These are phyloP conservation scores for Ramalina intermedia DNA, from an alignment of 495 filamentous ascomycete species.

Conservation along the genomic window DNA sequence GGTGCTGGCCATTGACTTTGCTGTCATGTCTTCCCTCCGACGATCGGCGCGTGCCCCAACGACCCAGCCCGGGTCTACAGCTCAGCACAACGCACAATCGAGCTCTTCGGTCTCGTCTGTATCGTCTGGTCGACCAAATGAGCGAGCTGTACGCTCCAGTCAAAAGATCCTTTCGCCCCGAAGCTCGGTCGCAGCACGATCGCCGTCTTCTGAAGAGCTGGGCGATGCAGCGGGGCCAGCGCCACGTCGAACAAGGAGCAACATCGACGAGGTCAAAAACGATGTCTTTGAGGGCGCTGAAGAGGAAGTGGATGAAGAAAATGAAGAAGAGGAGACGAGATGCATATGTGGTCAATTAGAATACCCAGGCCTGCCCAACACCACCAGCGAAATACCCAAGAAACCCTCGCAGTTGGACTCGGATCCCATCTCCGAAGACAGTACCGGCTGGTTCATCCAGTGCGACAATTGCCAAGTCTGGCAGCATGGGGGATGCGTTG, in stretches of 20 bases:
- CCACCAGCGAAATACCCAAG: slow-evolving; percentile 44
- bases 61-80: slow-evolving; percentile 52
- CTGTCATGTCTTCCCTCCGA: slow-evolving; percentile 49
- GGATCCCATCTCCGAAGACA: slow-evolving; percentile 55
- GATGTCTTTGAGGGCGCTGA: slow-evolving; percentile 38
- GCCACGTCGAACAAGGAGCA: slow-evolving; percentile 59
- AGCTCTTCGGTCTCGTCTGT: slow-evolving; percentile 65
- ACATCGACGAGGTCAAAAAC: slow-evolving; percentile 45
- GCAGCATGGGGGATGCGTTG: slow-evolving; percentile 97
- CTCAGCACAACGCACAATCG: slow-evolving; percentile 37
- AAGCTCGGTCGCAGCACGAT: slow-evolving; percentile 58
- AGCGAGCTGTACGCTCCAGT: slow-evolving; percentile 55
- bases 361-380: slow-evolving; percentile 75
- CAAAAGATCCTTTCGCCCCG: slow-evolving; percentile 59
- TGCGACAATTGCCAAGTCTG: slow-evolving; percentile 97
- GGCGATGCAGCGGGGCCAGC: slow-evolving; percentile 41
- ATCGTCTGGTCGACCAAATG: slow-evolving; percentile 43
- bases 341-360: slow-evolving; percentile 92
- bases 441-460: slow-evolving; percentile 92
- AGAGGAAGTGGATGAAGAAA: slow-evolving; percentile 49
- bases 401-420: slow-evolving; percentile 34
- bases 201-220: slow-evolving; percentile 65
- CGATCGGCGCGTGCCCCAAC: slow-evolving; percentile 84
- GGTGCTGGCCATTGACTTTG: background rate
- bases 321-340: slow-evolving; percentile 81